phyloP scores from a whole-genome alignment of 148 eudicot genomes.

The Linanthus parryae region DNA sequence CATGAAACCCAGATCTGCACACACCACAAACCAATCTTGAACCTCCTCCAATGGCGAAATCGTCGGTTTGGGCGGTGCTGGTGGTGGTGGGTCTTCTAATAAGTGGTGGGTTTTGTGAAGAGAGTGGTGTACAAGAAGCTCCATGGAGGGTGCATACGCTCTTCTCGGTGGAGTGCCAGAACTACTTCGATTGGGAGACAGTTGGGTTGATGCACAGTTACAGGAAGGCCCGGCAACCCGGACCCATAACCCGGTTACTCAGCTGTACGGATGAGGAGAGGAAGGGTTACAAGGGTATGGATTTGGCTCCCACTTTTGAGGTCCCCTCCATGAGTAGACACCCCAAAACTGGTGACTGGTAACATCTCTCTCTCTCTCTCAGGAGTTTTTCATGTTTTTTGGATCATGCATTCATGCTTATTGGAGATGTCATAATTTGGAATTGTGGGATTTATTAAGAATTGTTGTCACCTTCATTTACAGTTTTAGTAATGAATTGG shows the following conservation, averaged over 20 bases:
- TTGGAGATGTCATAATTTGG: too few species aligned
- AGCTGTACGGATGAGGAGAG: slow-evolving; percentile 90
- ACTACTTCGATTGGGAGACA: slow-evolving; percentile 98
- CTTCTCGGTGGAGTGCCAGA: slow-evolving; percentile 92
- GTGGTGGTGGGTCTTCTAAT: slow-evolving; percentile 18
- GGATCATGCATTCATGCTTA: too few species aligned
- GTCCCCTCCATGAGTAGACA: slow-evolving; percentile 96
- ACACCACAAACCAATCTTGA: too few species aligned
- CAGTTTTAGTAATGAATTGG: too few species aligned
- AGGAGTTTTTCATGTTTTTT: too few species aligned
- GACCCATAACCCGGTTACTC: slow-evolving; percentile 86
- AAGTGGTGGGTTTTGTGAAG: slow-evolving; percentile 21
- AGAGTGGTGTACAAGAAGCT: slow-evolving; percentile 22
- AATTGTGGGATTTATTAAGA: too few species aligned
- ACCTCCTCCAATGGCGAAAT: slow-evolving; percentile 40
- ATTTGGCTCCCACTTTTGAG: slow-evolving; percentile 91
- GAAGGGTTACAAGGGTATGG: slow-evolving; percentile 60
- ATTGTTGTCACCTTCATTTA: too few species aligned
- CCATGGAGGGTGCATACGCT: slow-evolving; percentile 83
- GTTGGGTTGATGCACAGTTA: slow-evolving; percentile 90
- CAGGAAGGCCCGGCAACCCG: slow-evolving; percentile 75
- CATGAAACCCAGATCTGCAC: too few species aligned
- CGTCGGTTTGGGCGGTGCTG: slow-evolving; percentile 4
- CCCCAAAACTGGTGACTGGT: slow-evolving; percentile 97
- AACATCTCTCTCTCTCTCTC: slow-evolving; percentile 4